phyloP scores from a whole-genome alignment of 1,284 basidiomycete species.

The Ganoderma resinaceum region DNA sequence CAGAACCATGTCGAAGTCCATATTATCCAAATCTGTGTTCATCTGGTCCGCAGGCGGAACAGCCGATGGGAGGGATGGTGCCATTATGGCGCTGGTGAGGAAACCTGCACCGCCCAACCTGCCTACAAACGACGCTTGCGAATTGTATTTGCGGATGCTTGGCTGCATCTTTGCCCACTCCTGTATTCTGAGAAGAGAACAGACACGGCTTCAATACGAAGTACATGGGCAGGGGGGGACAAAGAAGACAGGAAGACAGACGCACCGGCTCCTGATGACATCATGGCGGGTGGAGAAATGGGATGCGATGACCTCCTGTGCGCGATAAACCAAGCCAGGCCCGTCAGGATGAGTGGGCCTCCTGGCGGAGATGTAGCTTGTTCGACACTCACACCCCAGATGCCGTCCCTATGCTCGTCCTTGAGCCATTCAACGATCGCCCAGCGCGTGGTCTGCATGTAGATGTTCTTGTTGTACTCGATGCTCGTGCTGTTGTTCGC shows the following conservation, averaged over 20 bases:
- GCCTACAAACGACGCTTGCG: not conserved
- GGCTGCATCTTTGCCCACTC: slow-evolving; percentile 46
- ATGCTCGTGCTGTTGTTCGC: slow-evolving; percentile 44
- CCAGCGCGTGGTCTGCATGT: slow-evolving; percentile 52
- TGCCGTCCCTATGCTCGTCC: slow-evolving; percentile 48
- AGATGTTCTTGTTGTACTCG: slow-evolving; percentile 52
- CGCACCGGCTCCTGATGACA: slow-evolving; percentile 52
- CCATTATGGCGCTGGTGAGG: not conserved
- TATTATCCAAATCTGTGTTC: slow-evolving; percentile 16
- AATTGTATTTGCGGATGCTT: slow-evolving; percentile 34
- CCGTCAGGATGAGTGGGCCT: not conserved
- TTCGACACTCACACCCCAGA: slow-evolving; percentile 51
- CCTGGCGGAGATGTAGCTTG: not conserved
- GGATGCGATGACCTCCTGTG: slow-evolving; percentile 55
- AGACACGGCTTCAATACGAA: not conserved
- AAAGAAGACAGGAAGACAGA: not conserved
- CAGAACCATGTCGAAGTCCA: slow-evolving; percentile 4
- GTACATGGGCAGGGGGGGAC: not conserved
- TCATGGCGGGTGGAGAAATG: slow-evolving; percentile 52
- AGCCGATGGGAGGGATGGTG: not conserved
- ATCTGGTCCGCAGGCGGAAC: not conserved
- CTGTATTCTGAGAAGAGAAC: slow-evolving; percentile 41
- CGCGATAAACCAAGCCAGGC: not conserved
- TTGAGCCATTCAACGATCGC: slow-evolving; percentile 60
- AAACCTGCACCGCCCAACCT: not conserved